These are phyloP conservation scores for Polygonum maritimum DNA, from an alignment of 148 eudicot species.

Conservation along the genomic window DNA sequence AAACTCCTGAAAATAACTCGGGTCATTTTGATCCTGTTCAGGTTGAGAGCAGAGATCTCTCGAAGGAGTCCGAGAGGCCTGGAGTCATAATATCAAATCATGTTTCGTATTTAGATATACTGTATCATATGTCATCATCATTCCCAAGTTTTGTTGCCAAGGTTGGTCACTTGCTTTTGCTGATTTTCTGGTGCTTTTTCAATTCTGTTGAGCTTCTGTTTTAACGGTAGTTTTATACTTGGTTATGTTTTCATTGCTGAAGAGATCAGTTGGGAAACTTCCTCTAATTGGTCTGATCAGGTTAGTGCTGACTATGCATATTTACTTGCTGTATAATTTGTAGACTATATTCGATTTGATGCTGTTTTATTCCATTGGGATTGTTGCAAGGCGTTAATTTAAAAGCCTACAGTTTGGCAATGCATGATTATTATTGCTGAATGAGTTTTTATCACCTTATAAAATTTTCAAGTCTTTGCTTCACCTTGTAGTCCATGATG, in stretches of 20 bases:
- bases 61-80: constrained; percentile 40
- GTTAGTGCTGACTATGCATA: constrained; percentile 29
- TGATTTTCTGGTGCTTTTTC: background rate
- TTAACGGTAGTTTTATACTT: constrained; percentile 9
- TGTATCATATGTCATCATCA: constrained; percentile 84
- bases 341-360: background rate
- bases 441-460: background rate
- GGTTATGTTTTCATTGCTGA: constrained; percentile 25
- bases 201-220: background rate
- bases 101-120: constrained; percentile 80
- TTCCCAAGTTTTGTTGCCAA: constrained; percentile 98
- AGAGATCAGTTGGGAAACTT: constrained; percentile 97
- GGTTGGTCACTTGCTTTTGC: constrained; percentile 29
- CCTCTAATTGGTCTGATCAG: constrained; percentile 96
- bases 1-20: background rate
- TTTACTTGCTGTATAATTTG: background rate
- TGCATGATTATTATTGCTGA: background rate
- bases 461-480: background rate
- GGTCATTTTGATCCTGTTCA: background rate
- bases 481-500: background rate
- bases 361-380: background rate
- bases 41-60: background rate
- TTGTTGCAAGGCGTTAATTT: background rate
- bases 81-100: constrained; percentile 91
- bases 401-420: background rate